Evolutionary conservation across 306 rosid species (phyloP), one percentile per base, ranked within the genome.

Genomic region (Quercus glauca): DNA sequence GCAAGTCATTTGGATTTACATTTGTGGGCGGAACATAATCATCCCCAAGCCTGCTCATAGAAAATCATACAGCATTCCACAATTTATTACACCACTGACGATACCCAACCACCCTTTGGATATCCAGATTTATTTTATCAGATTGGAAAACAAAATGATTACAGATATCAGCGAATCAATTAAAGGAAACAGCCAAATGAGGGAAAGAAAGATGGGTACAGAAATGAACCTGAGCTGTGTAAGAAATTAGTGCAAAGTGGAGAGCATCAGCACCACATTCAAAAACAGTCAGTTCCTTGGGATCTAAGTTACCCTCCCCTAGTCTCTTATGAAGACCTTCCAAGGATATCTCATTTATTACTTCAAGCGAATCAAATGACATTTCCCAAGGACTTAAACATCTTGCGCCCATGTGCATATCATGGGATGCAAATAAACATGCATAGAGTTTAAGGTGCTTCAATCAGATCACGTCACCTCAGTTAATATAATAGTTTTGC

Each of bases 341-440:
- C 64, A 91, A 88, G 12, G 93, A 72, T 83, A 95, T 78, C 25
- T 98, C 97, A 83, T 84, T 91, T 79, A 93, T 89, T 49, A 93
- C 99, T 86, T 93, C 98, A 78, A 89, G 89, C 5, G 93, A 98
- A 87, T 95, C 99, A 78, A 78, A 93, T 78, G 80, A 95, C 99
- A 89, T 95, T 95, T 81, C 99, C 98, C 78, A 95, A 88, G 55
- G 99, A 95, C 87, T 91, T 91, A 35, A 97, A 91, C 99, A 91
- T 95, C 89, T 95, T 93, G 75, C 93, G 97, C 17, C 98, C 99
- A 83, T 88, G 96, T 21, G 99, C 99, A 90, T 95, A 91, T 82
- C 98, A 93, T 91, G n/a, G 97, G 98, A 81, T 95, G 99, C 83
- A 93, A 87, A 90, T 95, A 91, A 81, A 93, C 83, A 98, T 95